Percentiles rank a stretch among this genome's conserved stretches.
Evolutionary conservation across 2,329 filamentous ascomycete species (phyloP).

Genomic region (Exophiala sideris): DNA sequence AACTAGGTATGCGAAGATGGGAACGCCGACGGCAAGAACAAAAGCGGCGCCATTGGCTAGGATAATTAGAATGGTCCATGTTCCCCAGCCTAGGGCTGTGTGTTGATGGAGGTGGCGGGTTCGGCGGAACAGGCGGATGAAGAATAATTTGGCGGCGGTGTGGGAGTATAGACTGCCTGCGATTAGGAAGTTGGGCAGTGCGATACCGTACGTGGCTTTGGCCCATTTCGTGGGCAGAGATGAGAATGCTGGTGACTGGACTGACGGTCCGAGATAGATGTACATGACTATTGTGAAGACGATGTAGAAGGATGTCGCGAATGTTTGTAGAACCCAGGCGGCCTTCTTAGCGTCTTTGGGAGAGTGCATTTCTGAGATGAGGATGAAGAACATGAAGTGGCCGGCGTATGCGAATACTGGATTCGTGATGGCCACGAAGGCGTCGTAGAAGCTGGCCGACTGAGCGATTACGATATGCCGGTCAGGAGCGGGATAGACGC

Average conservation of each 20-base stretch:
- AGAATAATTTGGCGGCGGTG: constrained; percentile 50
- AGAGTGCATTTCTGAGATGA: constrained; percentile 53
- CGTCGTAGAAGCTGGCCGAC: constrained; percentile 41
- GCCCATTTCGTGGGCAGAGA: constrained; percentile 45
- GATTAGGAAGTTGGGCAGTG: constrained; percentile 45
- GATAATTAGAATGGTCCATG: constrained; percentile 48
- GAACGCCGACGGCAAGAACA: constrained; percentile 48
- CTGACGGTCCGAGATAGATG: constrained; percentile 47
- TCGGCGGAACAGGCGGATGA: constrained; percentile 17
- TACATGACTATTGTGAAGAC: constrained; percentile 52
- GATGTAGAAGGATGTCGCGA: constrained; percentile 51
- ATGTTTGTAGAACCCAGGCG: constrained; percentile 49
- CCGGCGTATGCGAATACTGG: constrained; percentile 54
- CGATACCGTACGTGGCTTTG: constrained; percentile 53
- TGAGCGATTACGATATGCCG: constrained; percentile 40
- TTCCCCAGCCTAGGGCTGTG: constrained; percentile 45
- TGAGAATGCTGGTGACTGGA: constrained; percentile 49
- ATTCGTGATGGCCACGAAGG: constrained; percentile 50
- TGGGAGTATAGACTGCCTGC: constrained; percentile 51
- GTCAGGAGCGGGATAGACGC: constrained; percentile 39
- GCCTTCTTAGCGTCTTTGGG: constrained; percentile 53
- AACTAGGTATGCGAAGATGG: constrained; percentile 54
- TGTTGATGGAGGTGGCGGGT: constrained; percentile 46
- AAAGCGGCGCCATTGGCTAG: constrained; percentile 45
- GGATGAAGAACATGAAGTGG: constrained; percentile 55